Percentiles rank a stretch among this genome's conserved stretches.
Conservation (phyloP, 306 rosid genomes). For the Casuarina glauca region DNA sequence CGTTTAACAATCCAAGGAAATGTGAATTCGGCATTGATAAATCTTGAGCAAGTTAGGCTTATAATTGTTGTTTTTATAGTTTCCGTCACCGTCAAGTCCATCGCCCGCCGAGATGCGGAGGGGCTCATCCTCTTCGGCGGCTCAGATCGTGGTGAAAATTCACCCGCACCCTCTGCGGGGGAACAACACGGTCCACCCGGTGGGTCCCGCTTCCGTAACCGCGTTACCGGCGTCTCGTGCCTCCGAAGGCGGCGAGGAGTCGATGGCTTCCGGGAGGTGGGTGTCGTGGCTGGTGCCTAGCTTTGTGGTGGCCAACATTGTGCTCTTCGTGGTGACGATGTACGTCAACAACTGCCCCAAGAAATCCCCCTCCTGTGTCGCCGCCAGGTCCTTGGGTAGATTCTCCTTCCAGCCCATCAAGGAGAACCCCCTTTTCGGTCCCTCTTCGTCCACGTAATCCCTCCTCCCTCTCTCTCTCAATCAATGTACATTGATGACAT, state of each 20-base stretch:
- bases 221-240: slow-evolving; percentile 4
- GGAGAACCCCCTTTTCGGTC: slow-evolving; percentile 82
- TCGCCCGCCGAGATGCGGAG: slow-evolving; percentile 37
- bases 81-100: background rate
- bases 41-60: background rate
- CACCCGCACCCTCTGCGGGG: slow-evolving; percentile 32
- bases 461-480: background rate
- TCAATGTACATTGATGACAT: background rate
- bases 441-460: slow-evolving; percentile 72
- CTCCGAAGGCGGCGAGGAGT: slow-evolving; percentile 4
- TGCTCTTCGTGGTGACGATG: slow-evolving; percentile 54
- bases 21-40: background rate
- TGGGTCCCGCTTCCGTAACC: slow-evolving; percentile 18
- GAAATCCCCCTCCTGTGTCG: slow-evolving; percentile 48
- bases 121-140: slow-evolving; percentile 32
- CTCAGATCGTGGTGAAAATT: slow-evolving; percentile 46
- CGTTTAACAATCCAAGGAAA: background rate
- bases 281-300: slow-evolving; percentile 71
- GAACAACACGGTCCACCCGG: slow-evolving; percentile 30
- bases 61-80: background rate
- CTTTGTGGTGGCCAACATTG: slow-evolving; percentile 60
- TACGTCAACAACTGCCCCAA: slow-evolving; percentile 64
- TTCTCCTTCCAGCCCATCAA: slow-evolving; percentile 78
- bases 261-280: slow-evolving; percentile 57
- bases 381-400: slow-evolving; percentile 61